Evolutionary conservation across 2,329 filamentous ascomycete genomes (phyloP).

Genomic region (Ascochyta clinopodiicola): DNA sequence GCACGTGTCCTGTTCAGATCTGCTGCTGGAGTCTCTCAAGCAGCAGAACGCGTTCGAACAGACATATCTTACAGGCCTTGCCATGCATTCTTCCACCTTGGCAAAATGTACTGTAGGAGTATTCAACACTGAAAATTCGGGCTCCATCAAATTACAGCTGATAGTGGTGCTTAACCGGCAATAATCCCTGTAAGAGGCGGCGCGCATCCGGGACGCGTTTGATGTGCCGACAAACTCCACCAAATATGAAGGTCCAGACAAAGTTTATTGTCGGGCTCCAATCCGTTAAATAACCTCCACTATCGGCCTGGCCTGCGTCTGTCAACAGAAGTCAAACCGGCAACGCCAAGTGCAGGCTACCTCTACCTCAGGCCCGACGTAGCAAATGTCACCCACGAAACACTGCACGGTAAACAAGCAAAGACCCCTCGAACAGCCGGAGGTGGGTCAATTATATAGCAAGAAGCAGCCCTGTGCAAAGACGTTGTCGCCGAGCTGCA

Average conservation of each 20-base stretch:
- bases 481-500: constrained; percentile 19
- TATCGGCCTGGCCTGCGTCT: neutral
- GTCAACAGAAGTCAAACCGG: constrained; percentile 9
- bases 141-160: constrained; percentile 1
- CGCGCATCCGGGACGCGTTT: neutral
- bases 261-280: constrained; percentile 12
- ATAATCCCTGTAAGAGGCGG: constrained; percentile 8
- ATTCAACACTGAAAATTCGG: neutral
- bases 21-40: neutral
- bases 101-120: neutral
- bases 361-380: constrained; percentile 7
- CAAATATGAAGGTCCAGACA: constrained; percentile 12
- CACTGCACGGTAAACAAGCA: constrained; percentile 6
- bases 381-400: constrained; percentile 8
- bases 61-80: neutral
- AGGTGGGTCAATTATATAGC: constrained; percentile 15
- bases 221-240: constrained; percentile 4
- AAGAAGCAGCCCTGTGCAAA: constrained; percentile 17
- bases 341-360: neutral
- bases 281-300: constrained; percentile 8
- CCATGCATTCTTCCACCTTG: neutral
- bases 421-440: constrained; percentile 10
- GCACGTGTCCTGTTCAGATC: neutral
- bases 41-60: neutral
- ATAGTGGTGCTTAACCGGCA: constrained; percentile 5